These are phyloP conservation scores for Mrakia gelida DNA, from an alignment of 768 basidiomycete genomes.

Conservation along the genomic window DNA sequence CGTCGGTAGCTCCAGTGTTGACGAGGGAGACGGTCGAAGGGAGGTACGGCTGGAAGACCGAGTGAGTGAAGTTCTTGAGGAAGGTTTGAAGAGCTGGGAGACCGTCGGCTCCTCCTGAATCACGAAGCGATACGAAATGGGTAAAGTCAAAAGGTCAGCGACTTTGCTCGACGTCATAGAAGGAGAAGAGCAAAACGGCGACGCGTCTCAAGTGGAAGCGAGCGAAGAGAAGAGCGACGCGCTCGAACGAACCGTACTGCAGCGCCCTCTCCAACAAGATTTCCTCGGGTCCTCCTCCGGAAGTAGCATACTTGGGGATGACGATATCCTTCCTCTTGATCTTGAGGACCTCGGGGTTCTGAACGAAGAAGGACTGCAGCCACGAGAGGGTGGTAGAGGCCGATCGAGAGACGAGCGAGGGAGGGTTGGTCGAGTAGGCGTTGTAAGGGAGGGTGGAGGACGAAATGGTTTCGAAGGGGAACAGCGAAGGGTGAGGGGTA, in stretches of 20 bases:
- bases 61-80: conserved; percentile 56
- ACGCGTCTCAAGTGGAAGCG: too few species aligned
- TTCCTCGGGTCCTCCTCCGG: neutral
- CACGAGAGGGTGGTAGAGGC: neutral
- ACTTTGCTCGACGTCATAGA: neutral
- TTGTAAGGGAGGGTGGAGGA: neutral
- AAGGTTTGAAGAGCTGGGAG: conserved; percentile 57
- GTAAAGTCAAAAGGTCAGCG: neutral
- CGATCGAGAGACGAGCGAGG: conserved; percentile 3
- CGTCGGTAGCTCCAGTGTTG: conserved; percentile 47
- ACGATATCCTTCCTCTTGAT: conserved; percentile 11
- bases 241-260: conserved; percentile 24
- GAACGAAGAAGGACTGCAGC: neutral
- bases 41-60: conserved; percentile 54
- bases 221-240: neutral
- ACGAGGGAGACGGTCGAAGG: conserved; percentile 53
- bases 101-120: conserved; percentile 49
- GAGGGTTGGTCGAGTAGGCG: conserved; percentile 12
- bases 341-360: neutral
- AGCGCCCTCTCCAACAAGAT: neutral
- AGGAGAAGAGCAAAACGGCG: neutral
- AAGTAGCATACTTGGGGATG: conserved; percentile 1
- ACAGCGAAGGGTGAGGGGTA: conserved; percentile 13
- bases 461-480: conserved; percentile 4
- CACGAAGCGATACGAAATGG: too few species aligned